A percentile compares a stretch with the other conserved stretches of the same genome.
Conservation (phyloP, 345 rosid species). For the Salix dunnii region DNA sequence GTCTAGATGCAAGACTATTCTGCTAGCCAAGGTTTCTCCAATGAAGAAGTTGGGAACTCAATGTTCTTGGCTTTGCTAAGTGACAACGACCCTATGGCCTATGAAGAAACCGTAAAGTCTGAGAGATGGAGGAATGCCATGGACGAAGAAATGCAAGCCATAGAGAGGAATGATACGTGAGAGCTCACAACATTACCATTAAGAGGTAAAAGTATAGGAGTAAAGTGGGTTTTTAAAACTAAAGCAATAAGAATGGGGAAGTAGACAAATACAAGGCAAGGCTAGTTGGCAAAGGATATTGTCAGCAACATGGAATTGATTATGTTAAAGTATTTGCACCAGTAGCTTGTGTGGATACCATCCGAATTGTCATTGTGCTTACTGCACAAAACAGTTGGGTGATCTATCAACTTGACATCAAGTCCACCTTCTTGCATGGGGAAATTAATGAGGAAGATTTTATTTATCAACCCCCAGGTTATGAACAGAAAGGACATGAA, state of each 20-base stretch:
- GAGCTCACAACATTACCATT: background rate
- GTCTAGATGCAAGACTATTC: constrained; percentile 3
- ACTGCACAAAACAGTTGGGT: no score
- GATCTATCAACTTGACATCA: no score
- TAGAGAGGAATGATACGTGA: constrained; percentile 4
- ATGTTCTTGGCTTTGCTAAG: background rate
- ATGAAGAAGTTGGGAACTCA: background rate
- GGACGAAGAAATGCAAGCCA: background rate
- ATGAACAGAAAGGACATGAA: no score
- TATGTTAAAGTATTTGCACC: no score
- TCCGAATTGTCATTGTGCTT: no score
- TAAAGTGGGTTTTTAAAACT: constrained; percentile 11
- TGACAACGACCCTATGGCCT: background rate
- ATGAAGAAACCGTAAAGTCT: background rate
- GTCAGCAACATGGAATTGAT: no score
- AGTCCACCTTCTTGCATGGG: no score
- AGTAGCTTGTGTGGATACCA: no score
- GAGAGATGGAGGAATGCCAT: constrained; percentile 1
- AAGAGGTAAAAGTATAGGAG: background rate
- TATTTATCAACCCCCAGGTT: no score
- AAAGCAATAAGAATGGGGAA: background rate
- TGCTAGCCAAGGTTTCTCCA: background rate
- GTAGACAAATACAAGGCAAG: background rate
- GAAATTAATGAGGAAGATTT: no score
- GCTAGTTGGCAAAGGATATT: background rate